These are phyloP conservation scores for Aspergillus heteromorphus DNA, from an alignment of 495 filamentous ascomycete genomes.

Conservation along the genomic window DNA sequence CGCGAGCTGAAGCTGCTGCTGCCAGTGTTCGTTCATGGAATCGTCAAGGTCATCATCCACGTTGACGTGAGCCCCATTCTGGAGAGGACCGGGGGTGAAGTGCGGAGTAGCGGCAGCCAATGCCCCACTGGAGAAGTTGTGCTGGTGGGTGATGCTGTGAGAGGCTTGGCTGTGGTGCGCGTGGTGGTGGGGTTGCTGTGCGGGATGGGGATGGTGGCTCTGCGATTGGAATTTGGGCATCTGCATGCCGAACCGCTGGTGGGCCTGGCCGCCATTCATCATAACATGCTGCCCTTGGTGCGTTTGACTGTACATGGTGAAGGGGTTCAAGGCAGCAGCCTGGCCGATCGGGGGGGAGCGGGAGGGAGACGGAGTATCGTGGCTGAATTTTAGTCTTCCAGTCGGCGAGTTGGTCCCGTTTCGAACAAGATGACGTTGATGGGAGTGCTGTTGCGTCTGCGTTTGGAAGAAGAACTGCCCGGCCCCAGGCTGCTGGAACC, in stretches of 20 bases:
- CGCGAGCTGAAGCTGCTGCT: slow-evolving; percentile 73
- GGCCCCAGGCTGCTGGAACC: slow-evolving; percentile 67
- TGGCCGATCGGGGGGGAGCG: slow-evolving; percentile 63
- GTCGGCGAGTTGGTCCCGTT: slow-evolving; percentile 52
- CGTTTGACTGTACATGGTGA: slow-evolving; percentile 76
- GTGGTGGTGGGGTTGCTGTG: slow-evolving; percentile 70
- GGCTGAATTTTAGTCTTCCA: slow-evolving; percentile 43
- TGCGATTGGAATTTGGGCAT: slow-evolving; percentile 69
- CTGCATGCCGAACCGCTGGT: slow-evolving; percentile 59
- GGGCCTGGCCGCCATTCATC: slow-evolving; percentile 59
- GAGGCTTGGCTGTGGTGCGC: slow-evolving; percentile 66
- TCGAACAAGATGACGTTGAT: slow-evolving; percentile 47
- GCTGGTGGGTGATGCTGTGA: slow-evolving; percentile 67
- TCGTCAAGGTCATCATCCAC: slow-evolving; percentile 54
- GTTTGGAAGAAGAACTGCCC: slow-evolving; percentile 58
- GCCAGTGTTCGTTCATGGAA: slow-evolving; percentile 77
- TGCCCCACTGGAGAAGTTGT: slow-evolving; percentile 70
- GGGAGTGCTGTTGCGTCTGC: slow-evolving; percentile 46
- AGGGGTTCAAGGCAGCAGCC: slow-evolving; percentile 57
- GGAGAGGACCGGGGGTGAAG: slow-evolving; percentile 65
- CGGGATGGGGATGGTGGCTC: slow-evolving; percentile 64
- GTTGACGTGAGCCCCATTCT: slow-evolving; percentile 64
- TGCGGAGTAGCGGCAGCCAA: slow-evolving; percentile 68
- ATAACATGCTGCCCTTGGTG: slow-evolving; percentile 79
- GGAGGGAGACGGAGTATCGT: slow-evolving; percentile 64